Percentiles rank a stretch among this genome's conserved stretches.
Evolutionary conservation across 2,329 filamentous ascomycete species (phyloP).

Genomic region (Sordariomycetes sp.): DNA sequence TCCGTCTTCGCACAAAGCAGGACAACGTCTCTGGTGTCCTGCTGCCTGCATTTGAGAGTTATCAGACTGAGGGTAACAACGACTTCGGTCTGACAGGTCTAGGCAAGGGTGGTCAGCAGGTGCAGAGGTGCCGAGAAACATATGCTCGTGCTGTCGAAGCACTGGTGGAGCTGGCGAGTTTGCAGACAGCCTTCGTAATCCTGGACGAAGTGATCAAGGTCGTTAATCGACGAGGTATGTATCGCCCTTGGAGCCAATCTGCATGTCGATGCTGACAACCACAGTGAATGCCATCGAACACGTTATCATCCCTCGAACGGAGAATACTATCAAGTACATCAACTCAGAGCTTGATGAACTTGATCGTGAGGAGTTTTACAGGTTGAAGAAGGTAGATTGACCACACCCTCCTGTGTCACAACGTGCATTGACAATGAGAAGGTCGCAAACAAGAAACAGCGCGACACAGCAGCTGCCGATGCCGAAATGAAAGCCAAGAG

Average conservation of each 20-base stretch:
- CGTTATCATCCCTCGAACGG: slow-evolving; percentile 94
- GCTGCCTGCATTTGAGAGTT: slow-evolving; percentile 88
- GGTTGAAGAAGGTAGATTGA: slow-evolving; percentile 67
- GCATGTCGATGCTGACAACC: slow-evolving; percentile 6
- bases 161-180: slow-evolving; percentile 84
- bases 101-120: slow-evolving; percentile 94
- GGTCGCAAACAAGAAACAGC: slow-evolving; percentile 75
- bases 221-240: slow-evolving; percentile 78
- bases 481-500: slow-evolving; percentile 69
- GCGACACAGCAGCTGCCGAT: slow-evolving; percentile 63
- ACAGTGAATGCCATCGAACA: slow-evolving; percentile 90
- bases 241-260: slow-evolving; percentile 9
- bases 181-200: slow-evolving; percentile 97
- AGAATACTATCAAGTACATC: slow-evolving; percentile 99
- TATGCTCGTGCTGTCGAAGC: slow-evolving; percentile 95
- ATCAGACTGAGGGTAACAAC: slow-evolving; percentile 78
- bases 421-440: slow-evolving; percentile 9
- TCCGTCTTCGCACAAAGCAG: slow-evolving; percentile 88
- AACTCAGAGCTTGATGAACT: slow-evolving; percentile 97
- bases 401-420: neutral
- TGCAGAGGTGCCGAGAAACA: slow-evolving; percentile 89
- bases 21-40: slow-evolving; percentile 98
- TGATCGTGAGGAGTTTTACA: slow-evolving; percentile 95
- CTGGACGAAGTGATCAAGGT: slow-evolving; percentile 99
- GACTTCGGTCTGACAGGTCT: slow-evolving; percentile 94